phyloP scores from a whole-genome alignment of 352 stramenopile species.

The Ophiocytium majus region DNA sequence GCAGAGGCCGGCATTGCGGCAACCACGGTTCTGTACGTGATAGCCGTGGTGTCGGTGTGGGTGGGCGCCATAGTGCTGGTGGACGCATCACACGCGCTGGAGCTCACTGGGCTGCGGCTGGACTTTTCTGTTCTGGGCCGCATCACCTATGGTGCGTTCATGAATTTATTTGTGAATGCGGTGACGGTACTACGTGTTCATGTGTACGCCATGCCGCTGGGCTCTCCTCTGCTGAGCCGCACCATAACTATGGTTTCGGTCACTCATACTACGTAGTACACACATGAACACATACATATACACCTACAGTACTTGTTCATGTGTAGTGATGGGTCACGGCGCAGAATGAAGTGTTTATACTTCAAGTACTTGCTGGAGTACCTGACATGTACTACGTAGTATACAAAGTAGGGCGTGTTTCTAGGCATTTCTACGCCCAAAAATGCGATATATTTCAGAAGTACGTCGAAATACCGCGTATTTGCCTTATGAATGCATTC shows the following conservation, averaged over 20 bases:
- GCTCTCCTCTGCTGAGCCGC: no score
- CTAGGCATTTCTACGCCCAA: no score
- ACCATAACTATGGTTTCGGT: no score
- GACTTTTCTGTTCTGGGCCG: background rate
- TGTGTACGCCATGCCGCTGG: no score
- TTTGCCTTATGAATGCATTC: background rate
- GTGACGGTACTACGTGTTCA: background rate
- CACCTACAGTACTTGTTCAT: background rate
- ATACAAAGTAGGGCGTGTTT: no score
- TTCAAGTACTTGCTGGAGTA: background rate
- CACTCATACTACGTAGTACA: background rate
- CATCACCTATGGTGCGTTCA: background rate
- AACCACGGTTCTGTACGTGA: background rate
- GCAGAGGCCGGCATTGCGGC: background rate
- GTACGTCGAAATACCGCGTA: background rate
- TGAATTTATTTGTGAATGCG: background rate
- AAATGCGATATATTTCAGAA: no score
- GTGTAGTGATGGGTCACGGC: background rate
- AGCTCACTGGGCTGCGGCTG: background rate
- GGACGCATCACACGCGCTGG: background rate
- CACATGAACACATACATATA: no score
- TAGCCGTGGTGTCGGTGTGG: background rate
- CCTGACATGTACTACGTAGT: no score
- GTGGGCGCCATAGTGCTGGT: background rate
- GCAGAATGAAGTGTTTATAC: background rate